Percentiles rank a stretch among this genome's conserved stretches.
Conservation (phyloP, 2,329 filamentous ascomycete species). For the Pestalotiopsis sp. region DNA sequence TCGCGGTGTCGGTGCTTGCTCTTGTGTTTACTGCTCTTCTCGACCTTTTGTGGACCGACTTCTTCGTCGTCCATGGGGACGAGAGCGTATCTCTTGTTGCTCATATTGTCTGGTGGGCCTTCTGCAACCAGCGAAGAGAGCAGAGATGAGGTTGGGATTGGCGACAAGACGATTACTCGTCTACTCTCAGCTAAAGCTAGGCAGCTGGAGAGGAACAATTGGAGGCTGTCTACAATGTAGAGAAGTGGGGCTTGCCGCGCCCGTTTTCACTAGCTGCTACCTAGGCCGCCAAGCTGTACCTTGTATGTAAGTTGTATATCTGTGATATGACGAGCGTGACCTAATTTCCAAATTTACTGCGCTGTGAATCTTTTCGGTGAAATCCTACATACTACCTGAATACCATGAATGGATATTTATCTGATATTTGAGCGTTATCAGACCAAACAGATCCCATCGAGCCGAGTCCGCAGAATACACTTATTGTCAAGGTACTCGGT, state of each 20-base stretch:
- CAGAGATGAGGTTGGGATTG: neutral
- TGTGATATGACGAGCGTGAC: no score
- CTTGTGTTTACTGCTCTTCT: conserved; percentile 45
- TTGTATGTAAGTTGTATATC: no score
- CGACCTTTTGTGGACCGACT: conserved; percentile 55
- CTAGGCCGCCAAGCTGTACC: no score
- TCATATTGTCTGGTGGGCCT: conserved; percentile 36
- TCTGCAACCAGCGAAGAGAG: neutral
- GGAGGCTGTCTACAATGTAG: neutral
- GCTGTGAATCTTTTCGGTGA: no score
- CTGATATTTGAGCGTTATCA: no score
- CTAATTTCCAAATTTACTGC: no score
- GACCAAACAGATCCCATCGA: no score
- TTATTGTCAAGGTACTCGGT: no score
- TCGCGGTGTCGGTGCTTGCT: conserved; percentile 42
- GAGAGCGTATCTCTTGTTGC: conserved; percentile 66
- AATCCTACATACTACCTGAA: no score
- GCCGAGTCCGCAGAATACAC: no score
- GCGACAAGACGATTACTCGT: neutral
- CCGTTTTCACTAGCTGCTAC: no score
- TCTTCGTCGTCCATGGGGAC: conserved; percentile 69
- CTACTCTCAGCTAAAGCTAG: neutral
- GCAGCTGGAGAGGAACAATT: neutral
- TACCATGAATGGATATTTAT: no score
- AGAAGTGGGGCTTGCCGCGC: neutral